These are phyloP conservation scores for Diutina siamensis DNA, from an alignment of 1,139 yeast genomes.

Conservation along the genomic window DNA sequence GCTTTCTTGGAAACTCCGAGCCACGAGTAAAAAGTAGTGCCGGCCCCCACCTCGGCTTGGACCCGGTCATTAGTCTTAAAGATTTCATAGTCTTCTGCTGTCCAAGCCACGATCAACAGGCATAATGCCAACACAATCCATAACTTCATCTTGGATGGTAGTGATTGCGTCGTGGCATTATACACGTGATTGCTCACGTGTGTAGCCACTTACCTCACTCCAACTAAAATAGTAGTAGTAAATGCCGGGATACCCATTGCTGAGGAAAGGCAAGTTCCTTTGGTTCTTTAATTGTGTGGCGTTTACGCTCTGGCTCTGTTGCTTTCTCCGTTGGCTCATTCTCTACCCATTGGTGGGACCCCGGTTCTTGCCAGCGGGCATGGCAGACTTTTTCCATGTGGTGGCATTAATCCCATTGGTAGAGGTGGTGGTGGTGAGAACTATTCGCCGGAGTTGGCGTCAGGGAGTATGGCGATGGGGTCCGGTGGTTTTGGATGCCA, in stretches of 20 bases:
- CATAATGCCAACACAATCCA: neutral
- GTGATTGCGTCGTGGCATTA: neutral
- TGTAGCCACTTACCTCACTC: too few species aligned
- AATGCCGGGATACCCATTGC: conserved; percentile 19
- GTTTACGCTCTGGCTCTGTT: conserved; percentile 40
- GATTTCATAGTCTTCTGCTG: conserved; percentile 65
- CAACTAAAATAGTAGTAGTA: too few species aligned
- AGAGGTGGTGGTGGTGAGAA: conserved; percentile 16
- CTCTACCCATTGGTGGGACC: conserved; percentile 53
- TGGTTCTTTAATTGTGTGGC: conserved; percentile 27
- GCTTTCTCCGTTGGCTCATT: conserved; percentile 37
- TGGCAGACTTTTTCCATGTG: conserved; percentile 51
- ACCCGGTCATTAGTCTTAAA: conserved; percentile 64
- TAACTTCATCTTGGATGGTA: neutral
- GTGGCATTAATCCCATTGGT: conserved; percentile 26
- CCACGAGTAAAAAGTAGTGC: conserved; percentile 60
- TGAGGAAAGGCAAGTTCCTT: conserved; percentile 20
- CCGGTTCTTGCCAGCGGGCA: conserved; percentile 55
- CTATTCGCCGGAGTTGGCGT: conserved; percentile 8
- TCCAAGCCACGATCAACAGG: conserved; percentile 21
- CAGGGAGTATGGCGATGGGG: conserved; percentile 2
- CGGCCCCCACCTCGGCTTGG: conserved; percentile 48
- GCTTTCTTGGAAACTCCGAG: conserved; percentile 42
- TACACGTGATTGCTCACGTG: too few species aligned
- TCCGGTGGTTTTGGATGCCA: conserved; percentile 22